phyloP scores from a whole-genome alignment of 768 basidiomycete genomes.

The Inosperma sp. region DNA sequence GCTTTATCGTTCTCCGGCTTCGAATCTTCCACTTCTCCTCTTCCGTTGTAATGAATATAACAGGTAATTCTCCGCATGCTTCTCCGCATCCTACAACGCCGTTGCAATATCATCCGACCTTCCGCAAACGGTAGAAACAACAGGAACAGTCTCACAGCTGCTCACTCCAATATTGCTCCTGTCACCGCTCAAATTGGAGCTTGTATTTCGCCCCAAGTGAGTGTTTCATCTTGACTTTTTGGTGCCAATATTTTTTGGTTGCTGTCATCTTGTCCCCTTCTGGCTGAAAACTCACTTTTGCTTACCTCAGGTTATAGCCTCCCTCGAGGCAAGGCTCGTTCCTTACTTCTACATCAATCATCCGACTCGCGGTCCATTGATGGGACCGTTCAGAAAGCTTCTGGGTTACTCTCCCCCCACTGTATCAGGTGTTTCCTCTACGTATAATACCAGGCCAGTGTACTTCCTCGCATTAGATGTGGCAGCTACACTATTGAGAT shows the following conservation, averaged over 20 bases:
- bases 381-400: constrained; percentile 78
- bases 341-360: constrained; percentile 82
- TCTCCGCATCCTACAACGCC: neutral
- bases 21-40: neutral
- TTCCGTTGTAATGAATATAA: neutral
- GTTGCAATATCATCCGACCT: constrained; percentile 1
- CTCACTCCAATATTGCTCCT: too few relatives aligned
- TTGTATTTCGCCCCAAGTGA: too few relatives aligned
- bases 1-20: neutral
- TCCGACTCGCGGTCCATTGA: constrained; percentile 63
- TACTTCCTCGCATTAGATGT: constrained; percentile 64
- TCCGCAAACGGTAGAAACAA: neutral
- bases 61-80: constrained; percentile 6
- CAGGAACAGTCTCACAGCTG: neutral
- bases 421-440: constrained; percentile 1
- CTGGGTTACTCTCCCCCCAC: constrained; percentile 21
- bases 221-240: too few relatives aligned
- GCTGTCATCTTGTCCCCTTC: neutral
- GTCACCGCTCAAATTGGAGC: too few relatives aligned
- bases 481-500: constrained; percentile 29
- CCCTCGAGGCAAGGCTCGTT: constrained; percentile 55
- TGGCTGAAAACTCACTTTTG: neutral
- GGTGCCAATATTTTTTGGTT: too few relatives aligned
- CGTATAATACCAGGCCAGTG: constrained; percentile 18
- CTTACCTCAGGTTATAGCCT: constrained; percentile 26